A percentile compares a stretch with the other conserved stretches of the same genome.
Conservation (phyloP, 2,329 filamentous ascomycete species). For the Talaromyces piceae region DNA sequence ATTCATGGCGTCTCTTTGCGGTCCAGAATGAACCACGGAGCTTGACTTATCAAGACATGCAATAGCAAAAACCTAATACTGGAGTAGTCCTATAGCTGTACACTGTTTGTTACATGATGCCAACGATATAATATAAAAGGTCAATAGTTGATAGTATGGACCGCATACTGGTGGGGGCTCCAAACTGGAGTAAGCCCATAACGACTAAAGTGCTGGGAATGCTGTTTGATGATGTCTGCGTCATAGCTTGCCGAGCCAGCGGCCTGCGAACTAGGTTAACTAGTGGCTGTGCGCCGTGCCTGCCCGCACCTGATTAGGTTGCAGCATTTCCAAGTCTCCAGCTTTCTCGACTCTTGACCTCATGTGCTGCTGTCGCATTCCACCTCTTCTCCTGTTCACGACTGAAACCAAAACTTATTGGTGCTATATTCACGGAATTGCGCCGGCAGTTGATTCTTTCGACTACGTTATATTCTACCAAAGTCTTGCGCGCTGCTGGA, state of each 20-base stretch:
- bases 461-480: not conserved
- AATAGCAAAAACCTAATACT: not conserved
- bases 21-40: not conserved
- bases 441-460: not conserved
- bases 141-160: too few relatives aligned
- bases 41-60: not conserved
- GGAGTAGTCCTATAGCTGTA: not conserved
- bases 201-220: too few relatives aligned
- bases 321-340: constrained; percentile 7
- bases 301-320: constrained; percentile 11
- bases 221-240: too few relatives aligned
- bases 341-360: not conserved
- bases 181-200: too few relatives aligned
- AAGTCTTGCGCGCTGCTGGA: not conserved
- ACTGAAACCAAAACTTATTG: not conserved
- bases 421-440: not conserved
- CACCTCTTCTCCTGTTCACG: not conserved
- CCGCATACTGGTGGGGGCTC: too few relatives aligned
- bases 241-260: constrained; percentile 1
- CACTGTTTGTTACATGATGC: not conserved
- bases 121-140: not conserved
- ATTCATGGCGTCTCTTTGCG: not conserved
- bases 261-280: not conserved
- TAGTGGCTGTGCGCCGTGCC: constrained; percentile 8
- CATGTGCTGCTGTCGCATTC: not conserved